A percentile compares a stretch with the other conserved stretches of the same genome.
Conservation (phyloP, 495 filamentous ascomycete species). For the Aspergillus saccharolyticus region DNA sequence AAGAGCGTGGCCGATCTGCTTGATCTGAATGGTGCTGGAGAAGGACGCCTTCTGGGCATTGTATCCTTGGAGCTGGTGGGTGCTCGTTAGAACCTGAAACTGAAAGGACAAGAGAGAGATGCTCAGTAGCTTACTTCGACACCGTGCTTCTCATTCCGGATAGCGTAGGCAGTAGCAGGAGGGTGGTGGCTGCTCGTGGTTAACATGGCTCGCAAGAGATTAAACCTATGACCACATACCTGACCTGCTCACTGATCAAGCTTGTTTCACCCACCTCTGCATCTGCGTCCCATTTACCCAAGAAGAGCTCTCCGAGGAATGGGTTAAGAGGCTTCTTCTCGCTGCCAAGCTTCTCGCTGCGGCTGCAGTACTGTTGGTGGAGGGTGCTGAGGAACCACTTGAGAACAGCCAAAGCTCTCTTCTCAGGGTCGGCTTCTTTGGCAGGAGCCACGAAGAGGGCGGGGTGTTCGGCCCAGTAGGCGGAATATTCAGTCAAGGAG, state of each 20-base stretch:
- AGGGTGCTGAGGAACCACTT: slow-evolving; percentile 98
- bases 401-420: slow-evolving; percentile 79
- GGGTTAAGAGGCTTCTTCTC: slow-evolving; percentile 98
- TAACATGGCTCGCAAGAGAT: not conserved
- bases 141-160: slow-evolving; percentile 77
- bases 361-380: slow-evolving; percentile 87
- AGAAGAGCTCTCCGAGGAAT: slow-evolving; percentile 84
- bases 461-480: slow-evolving; percentile 96
- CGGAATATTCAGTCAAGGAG: slow-evolving; percentile 88
- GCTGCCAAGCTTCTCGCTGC: slow-evolving; percentile 85
- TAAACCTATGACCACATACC: slow-evolving; percentile 39
- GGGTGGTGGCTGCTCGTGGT: slow-evolving; percentile 73
- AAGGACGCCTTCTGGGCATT: slow-evolving; percentile 98
- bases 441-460: slow-evolving; percentile 81
- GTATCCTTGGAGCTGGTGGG: slow-evolving; percentile 73
- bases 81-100: not conserved
- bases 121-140: slow-evolving; percentile 49
- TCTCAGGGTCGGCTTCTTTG: slow-evolving; percentile 71
- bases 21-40: slow-evolving; percentile 86
- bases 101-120: not conserved
- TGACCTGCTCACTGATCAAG: slow-evolving; percentile 77
- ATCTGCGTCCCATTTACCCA: slow-evolving; percentile 80
- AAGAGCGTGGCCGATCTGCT: slow-evolving; percentile 93
- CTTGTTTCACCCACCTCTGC: slow-evolving; percentile 61
- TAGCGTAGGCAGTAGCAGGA: slow-evolving; percentile 92